Base-by-base conservation (phyloP, 495 filamentous ascomycete genomes). In the Apiosordaria backusii region DNA sequence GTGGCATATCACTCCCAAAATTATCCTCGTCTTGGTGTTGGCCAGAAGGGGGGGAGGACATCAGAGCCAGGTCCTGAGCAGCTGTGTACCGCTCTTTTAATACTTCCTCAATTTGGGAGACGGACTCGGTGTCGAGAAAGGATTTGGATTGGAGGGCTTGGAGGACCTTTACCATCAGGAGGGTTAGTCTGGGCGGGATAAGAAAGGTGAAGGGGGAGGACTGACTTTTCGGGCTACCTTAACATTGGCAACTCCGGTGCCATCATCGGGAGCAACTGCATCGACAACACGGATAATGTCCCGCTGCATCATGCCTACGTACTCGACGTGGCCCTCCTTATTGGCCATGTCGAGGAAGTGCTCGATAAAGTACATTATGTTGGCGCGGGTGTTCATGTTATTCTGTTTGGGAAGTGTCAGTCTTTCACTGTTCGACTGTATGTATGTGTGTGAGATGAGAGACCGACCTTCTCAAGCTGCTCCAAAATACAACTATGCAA, bases 351-450 rank as follows among this genome's bases (percentile, higher is more conserved):
- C 94, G 78, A 94, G 92, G 63, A 99, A 89, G 67, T 92, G 89
- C 75, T 98, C 94, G 73, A 98, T 88, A 81, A 99, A 98, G 80
- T 95, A 98, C 90, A 99, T 94, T 76, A 99, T 97, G 72, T 99
- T 99, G 29, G 96, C 96, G 55, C 94, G 84, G 57, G 88, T 97
- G 79, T 99, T 99, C 89, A 98, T 96, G 67, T 89, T 92, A 71
- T 90, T 96, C 86, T 94, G 13, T 60, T 24, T 19, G 45, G 50
- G 21, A 60, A 21, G 53, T 16, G 57, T 53, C 23, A 67, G 62
- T 29, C 50, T 24, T 29, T 29, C 55, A 19, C 3, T 53, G 4
- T 27, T 35, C 16, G 10, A 23, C 27, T 15, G 9, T 21, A 64
- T 25, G 27, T 35, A 24, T 19, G n/a, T 35, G 27, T 26, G 35